Percentiles rank a stretch among this genome's conserved stretches.
phyloP scores from a whole-genome alignment of 345 rosid species.

The Salix brachista region DNA sequence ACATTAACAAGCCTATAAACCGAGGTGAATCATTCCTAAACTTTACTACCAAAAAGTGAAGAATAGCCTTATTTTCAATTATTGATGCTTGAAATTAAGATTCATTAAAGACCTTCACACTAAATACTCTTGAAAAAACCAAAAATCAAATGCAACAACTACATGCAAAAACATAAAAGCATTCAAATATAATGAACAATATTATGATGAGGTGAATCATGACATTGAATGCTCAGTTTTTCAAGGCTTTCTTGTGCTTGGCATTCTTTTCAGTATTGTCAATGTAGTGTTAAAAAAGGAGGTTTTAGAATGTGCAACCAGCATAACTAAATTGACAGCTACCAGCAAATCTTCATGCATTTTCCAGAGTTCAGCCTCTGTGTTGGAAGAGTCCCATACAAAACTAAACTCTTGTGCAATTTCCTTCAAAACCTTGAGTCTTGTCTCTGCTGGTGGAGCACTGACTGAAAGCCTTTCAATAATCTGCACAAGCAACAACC shows the following conservation, averaged over 20 bases:
- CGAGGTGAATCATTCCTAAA: too few species aligned
- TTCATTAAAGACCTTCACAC: too few species aligned
- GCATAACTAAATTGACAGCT: conserved; percentile 17
- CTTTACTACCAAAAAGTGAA: too few species aligned
- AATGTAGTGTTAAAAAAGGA: too few species aligned
- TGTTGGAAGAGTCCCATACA: conserved; percentile 78
- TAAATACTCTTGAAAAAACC: background rate
- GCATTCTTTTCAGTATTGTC: too few species aligned
- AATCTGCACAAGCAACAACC: conserved; percentile 38
- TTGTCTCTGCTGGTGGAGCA: conserved; percentile 69
- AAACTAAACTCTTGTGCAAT: conserved; percentile 66
- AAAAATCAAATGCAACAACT: background rate
- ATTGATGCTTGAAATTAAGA: too few species aligned
- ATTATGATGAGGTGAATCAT: background rate
- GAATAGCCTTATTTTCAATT: too few species aligned
- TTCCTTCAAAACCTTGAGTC: conserved; percentile 74
- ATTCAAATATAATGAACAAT: background rate
- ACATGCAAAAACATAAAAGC: background rate
- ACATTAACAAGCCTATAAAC: background rate
- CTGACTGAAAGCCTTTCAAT: conserved; percentile 81
- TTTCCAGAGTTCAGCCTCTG: conserved; percentile 80
- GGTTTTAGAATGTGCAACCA: too few species aligned
- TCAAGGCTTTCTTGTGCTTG: background rate
- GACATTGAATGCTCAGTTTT: background rate
- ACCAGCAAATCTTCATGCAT: conserved; percentile 92